phyloP scores from a whole-genome alignment of 208 protist genomes.

The Trypanosoma avium region DNA sequence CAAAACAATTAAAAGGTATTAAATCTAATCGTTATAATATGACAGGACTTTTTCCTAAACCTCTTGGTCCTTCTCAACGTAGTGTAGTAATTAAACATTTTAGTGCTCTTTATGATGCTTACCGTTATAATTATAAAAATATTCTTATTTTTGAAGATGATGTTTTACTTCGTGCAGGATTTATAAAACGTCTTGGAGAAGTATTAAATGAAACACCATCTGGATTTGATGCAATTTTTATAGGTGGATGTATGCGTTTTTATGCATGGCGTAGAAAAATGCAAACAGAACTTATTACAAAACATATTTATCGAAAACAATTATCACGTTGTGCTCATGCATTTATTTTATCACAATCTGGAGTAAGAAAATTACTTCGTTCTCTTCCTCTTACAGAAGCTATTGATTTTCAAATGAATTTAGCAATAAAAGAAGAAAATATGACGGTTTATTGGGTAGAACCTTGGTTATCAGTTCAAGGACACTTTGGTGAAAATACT shows the following conservation, averaged over 20 bases:
- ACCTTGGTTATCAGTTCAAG: constrained; percentile 32
- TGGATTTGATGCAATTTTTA: constrained; percentile 28
- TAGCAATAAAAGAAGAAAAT: constrained; percentile 22
- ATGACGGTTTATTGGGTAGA: constrained; percentile 35
- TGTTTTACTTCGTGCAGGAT: constrained; percentile 22
- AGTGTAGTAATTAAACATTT: constrained; percentile 27
- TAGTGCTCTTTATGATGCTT: constrained; percentile 27
- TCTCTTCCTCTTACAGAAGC: constrained; percentile 25
- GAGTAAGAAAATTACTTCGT: constrained; percentile 22
- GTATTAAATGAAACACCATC: constrained; percentile 11
- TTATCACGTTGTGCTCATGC: constrained; percentile 31
- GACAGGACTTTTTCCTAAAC: not conserved
- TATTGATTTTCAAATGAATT: constrained; percentile 36
- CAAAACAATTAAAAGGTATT: not conserved
- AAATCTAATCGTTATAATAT: constrained; percentile 1
- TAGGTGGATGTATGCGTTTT: constrained; percentile 30
- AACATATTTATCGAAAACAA: constrained; percentile 30
- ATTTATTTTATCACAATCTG: constrained; percentile 20
- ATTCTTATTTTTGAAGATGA: constrained; percentile 33
- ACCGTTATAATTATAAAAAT: constrained; percentile 14
- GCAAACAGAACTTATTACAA: constrained; percentile 14
- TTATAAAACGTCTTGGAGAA: constrained; percentile 14
- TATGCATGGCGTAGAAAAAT: constrained; percentile 22
- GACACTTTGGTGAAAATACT: constrained; percentile 13
- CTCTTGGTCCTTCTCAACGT: constrained; percentile 11